Conservation (phyloP, 1,284 basidiomycete species). For the Wallemia hederae region DNA sequence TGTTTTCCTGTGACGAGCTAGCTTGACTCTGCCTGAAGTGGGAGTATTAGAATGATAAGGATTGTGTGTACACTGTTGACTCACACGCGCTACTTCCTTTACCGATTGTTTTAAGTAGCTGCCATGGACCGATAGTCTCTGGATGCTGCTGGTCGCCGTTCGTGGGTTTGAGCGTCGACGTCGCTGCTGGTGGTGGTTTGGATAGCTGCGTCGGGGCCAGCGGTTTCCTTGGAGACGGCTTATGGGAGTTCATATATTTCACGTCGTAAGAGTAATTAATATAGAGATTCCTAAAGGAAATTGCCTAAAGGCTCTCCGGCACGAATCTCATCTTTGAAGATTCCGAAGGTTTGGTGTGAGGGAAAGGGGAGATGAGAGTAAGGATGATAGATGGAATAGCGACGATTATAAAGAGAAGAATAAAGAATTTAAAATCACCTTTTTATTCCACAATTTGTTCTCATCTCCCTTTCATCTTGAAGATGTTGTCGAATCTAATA, state of each 20-base stretch:
- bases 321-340: background rate
- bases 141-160: slow-evolving; percentile 15
- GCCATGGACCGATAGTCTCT: slow-evolving; percentile 54
- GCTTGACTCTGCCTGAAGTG: slow-evolving; percentile 50
- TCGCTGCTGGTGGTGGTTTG: no score
- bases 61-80: slow-evolving; percentile 9
- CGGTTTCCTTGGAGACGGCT: no score
- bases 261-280: no score
- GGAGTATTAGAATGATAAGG: slow-evolving; percentile 2
- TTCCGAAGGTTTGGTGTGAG: background rate
- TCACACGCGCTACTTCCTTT: slow-evolving; percentile 52
- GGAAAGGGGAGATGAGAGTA: background rate
- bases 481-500: no score
- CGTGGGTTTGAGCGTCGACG: background rate
- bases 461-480: no score
- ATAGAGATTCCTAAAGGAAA: no score
- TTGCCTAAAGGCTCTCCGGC: no score
- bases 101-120: slow-evolving; percentile 72
- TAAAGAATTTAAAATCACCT: background rate
- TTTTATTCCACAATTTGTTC: no score
- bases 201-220: no score
- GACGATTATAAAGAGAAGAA: background rate
- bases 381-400: background rate
- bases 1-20: slow-evolving; percentile 62
- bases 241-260: no score